Percentiles rank a stretch among this genome's conserved stretches.
Evolutionary conservation across 768 basidiomycete species (phyloP).

Genomic region (Tricholoma flavovirens): DNA sequence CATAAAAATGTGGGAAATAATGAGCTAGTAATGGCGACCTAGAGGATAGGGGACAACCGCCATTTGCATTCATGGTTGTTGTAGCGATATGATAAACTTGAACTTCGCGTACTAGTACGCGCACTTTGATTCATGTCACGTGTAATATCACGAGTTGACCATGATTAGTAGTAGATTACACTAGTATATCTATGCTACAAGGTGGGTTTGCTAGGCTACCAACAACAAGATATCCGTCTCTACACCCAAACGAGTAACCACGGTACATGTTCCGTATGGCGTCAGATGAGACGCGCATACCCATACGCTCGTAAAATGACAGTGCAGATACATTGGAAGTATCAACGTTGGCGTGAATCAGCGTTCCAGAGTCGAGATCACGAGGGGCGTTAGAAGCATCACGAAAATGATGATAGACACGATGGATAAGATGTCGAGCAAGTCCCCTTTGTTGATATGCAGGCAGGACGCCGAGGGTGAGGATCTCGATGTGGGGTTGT

Average conservation of each 20-base stretch:
- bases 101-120: too few species aligned
- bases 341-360: constrained; percentile 42
- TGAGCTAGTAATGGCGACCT: constrained; percentile 31
- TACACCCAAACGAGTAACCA: constrained; percentile 28
- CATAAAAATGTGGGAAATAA: constrained; percentile 64
- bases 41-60: background rate
- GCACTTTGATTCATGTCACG: too few species aligned
- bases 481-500: constrained; percentile 37
- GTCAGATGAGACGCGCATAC: constrained; percentile 28
- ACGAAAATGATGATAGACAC: constrained; percentile 24
- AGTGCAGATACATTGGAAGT: constrained; percentile 35
- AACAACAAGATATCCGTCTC: constrained; percentile 38
- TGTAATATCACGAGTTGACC: too few species aligned
- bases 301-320: constrained; percentile 40
- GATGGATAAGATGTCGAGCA: constrained; percentile 36
- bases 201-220: constrained; percentile 22
- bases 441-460: constrained; percentile 37
- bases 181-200: background rate
- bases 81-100: too few species aligned
- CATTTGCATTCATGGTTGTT: background rate
- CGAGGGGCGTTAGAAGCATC: constrained; percentile 18
- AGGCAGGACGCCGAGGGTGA: constrained; percentile 48
- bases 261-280: constrained; percentile 36
- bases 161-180: too few species aligned
- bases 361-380: constrained; percentile 17